These are phyloP conservation scores for Geranium incanum DNA, from an alignment of 441 rosid species.

Conservation along the genomic window DNA sequence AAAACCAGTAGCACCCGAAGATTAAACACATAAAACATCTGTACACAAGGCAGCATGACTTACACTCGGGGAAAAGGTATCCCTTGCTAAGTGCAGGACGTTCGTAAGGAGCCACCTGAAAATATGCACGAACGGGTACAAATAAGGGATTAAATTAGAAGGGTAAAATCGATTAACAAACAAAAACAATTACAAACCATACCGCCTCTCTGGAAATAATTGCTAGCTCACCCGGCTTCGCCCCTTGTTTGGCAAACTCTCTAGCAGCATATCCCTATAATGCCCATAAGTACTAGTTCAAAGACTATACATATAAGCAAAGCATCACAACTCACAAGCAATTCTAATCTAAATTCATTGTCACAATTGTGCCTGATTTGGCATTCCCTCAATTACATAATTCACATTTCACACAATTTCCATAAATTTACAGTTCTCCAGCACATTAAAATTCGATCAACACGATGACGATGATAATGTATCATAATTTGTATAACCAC, in stretches of 20 bases:
- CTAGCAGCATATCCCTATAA: conserved; percentile 90
- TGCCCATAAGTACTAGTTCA: background rate
- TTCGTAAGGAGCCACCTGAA: conserved; percentile 93
- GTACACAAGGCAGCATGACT: conserved; percentile 11
- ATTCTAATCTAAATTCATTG: no score
- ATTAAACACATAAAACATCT: no score
- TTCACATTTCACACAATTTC: no score
- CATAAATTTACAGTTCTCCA: no score
- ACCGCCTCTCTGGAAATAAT: conserved; percentile 90
- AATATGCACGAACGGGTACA: background rate
- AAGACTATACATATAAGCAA: no score
- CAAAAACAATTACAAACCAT: conserved; percentile 20
- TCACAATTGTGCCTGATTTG: no score
- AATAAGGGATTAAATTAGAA: no score
- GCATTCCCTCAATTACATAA: no score
- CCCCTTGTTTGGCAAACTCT: conserved; percentile 79
- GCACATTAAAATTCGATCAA: no score
- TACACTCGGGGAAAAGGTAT: conserved; percentile 85
- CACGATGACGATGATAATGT: no score
- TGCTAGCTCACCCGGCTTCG: conserved; percentile 81
- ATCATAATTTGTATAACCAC: no score
- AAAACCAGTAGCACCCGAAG: background rate
- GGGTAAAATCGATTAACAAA: background rate
- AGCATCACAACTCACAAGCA: no score
- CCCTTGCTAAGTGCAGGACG: conserved; percentile 99